Percentiles rank a stretch among this genome's conserved stretches.
phyloP scores from a whole-genome alignment of 192 early-diverging fungal species.

The Backusella morwellensis region DNA sequence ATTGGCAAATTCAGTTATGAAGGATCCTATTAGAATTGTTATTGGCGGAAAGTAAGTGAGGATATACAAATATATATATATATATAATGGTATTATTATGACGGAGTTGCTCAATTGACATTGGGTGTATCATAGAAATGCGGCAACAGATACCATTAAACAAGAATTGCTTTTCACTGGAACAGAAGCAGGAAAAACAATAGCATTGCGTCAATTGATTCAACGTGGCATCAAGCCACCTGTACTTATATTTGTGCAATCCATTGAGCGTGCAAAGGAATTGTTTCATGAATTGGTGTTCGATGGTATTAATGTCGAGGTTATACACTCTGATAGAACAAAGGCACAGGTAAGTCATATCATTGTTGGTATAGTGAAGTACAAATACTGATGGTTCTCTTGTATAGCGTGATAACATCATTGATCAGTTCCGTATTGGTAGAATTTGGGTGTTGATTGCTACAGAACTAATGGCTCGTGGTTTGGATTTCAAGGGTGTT shows the following conservation, averaged over 20 bases:
- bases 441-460: slow-evolving; percentile 95
- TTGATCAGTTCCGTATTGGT: slow-evolving; percentile 86
- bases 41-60: slow-evolving; percentile 75
- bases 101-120: not conserved
- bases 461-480: slow-evolving; percentile 96
- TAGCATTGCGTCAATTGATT: slow-evolving; percentile 89
- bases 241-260: slow-evolving; percentile 94
- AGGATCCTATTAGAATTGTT: slow-evolving; percentile 81
- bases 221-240: slow-evolving; percentile 81
- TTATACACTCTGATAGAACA: slow-evolving; percentile 96
- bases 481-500: slow-evolving; percentile 98
- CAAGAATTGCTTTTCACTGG: slow-evolving; percentile 91
- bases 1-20: slow-evolving; percentile 92
- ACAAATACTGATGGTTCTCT: slow-evolving; percentile 4
- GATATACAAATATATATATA: not conserved
- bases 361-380: too few species aligned
- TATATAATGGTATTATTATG: not conserved
- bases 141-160: slow-evolving; percentile 87
- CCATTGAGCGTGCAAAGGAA: slow-evolving; percentile 95
- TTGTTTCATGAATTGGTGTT: slow-evolving; percentile 95
- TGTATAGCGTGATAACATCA: slow-evolving; percentile 76
- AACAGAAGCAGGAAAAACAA: slow-evolving; percentile 90
- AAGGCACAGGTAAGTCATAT: slow-evolving; percentile 70
- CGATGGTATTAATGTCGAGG: slow-evolving; percentile 97
- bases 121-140: slow-evolving; percentile 53